Base-by-base conservation (phyloP, 108 stramenopile genomes). In the Fistulifera pelliculosa region DNA sequence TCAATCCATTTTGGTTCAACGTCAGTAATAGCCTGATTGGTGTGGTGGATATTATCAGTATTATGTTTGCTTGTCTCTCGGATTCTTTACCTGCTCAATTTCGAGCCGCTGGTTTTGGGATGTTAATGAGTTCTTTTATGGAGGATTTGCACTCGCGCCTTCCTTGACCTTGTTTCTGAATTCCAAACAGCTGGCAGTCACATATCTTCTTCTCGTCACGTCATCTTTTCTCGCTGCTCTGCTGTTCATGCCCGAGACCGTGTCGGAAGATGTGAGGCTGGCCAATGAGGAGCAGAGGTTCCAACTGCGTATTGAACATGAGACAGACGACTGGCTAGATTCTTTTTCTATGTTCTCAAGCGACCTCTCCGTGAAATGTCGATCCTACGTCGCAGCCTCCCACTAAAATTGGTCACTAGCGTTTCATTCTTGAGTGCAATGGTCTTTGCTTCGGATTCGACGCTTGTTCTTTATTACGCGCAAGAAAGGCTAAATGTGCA, bases 401-500 rank as follows among this genome's bases (percentile, higher is more conserved):
- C 67, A 8, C 60, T 85, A 22, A 64, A 68, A 17, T 49, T 90
- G 13, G 12, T 86, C 27, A 65, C 88, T 1, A 58, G 70, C 11
- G 76, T 68, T 22, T 73, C 80, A 19, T 85, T 90, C 61, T 79
- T 86, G 53, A 71, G 71, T 47, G 77, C 76, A 2, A 76, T 75
- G 62, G 68, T 76, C 0, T 79, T 74, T 52, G 48, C 80, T 6
- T 72, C 80, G 12, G 88, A 90, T 65, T 54, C 64, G 11, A 79
- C 77, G 17, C 61, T 90, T 17, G 62, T 85, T 24, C 13, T 86
- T 25, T 90, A 84, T 48, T 90, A 90, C 60, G 71, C 81, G 18
- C 77, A 85, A 72, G 70, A 79, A 17, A 68, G 80, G 25, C 56
- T 86, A 18, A 66, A 69, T 41, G 79, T 90, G 26, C 68, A 58